Percentiles rank a stretch among this genome's conserved stretches.
Evolutionary conservation across 1,139 yeast genomes (phyloP).

Genomic region (Blastobotrys arbuscula): DNA sequence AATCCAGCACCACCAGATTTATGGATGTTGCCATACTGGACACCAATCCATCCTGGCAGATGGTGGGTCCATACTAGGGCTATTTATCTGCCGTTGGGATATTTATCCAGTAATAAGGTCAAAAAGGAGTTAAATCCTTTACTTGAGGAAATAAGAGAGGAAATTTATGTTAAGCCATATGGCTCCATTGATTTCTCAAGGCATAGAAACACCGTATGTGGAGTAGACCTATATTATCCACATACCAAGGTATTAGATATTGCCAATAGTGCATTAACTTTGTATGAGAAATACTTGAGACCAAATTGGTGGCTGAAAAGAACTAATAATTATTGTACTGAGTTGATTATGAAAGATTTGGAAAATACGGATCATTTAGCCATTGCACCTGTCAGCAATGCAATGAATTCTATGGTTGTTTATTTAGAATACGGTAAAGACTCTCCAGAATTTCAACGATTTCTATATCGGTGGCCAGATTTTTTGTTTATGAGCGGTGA

Average conservation of each 20-base stretch:
- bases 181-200: constrained; percentile 60
- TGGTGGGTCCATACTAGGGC: constrained; percentile 99
- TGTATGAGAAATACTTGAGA: constrained; percentile 63
- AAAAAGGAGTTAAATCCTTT: constrained; percentile 61
- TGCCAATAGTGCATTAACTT: constrained; percentile 54
- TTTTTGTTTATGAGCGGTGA: constrained; percentile 78
- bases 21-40: constrained; percentile 76
- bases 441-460: constrained; percentile 53
- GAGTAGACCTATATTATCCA: constrained; percentile 90
- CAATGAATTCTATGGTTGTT: constrained; percentile 72
- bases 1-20: constrained; percentile 98
- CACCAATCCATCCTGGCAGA: constrained; percentile 88
- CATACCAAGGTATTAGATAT: constrained; percentile 64
- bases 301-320: constrained; percentile 65
- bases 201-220: constrained; percentile 82
- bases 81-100: constrained; percentile 82
- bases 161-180: constrained; percentile 65
- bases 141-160: constrained; percentile 59
- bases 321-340: constrained; percentile 51
- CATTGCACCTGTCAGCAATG: constrained; percentile 92
- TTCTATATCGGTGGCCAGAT: constrained; percentile 63
- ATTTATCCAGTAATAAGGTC: constrained; percentile 55
- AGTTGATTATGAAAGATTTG: constrained; percentile 66
- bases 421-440: constrained; percentile 62
- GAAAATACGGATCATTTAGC: constrained; percentile 74